Base-by-base conservation (phyloP, 2,329 filamentous ascomycete genomes). In the Hypoxylon sp. region DNA sequence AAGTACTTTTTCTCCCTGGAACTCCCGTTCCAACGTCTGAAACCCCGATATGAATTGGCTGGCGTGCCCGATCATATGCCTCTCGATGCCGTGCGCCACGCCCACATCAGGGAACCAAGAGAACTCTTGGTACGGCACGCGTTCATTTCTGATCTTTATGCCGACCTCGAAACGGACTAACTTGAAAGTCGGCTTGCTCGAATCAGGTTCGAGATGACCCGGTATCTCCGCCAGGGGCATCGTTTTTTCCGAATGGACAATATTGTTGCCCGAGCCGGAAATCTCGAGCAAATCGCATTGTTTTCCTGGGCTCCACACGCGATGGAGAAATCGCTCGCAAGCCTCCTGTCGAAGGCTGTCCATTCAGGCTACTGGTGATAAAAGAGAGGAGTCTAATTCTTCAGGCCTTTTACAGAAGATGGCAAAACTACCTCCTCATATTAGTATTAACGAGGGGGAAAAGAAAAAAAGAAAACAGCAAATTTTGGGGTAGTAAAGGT, bases 281-380 rank as follows among this genome's bases (percentile, higher is more conserved):
- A 67, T 61, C 29, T 67, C 65, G 27, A 39, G 14, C 14, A 55
- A 47, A 2, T 50, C 6, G 19, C 48, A 67, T 25, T 54, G 21
- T 9, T 25, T 3, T 5, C 11, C 16, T 3, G 0, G 0, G 30
- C 29, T 32, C 2, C 27, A 0, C 3, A 58, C 5, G 3, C 11
- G 19, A 11, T 21, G 21, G 21, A 61, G 52, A 23, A 61, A 61
- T 2, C 1, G 6, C 3, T 43, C 8, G 14, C 51, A 27, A 14
- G 29, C 56, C n/a, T 54, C n/a, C n/a, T 14, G 19, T 50, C 30
- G 52, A 32, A 68, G 43, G 21, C 12, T 5, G 2, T 65, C 39
- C 61, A 68, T 65, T 1, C 34, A 29, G 8, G 5, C 39, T 12
- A 11, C 19, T 19, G 9, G 2, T 3, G 4, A 12, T 45, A 16